Percentiles rank a stretch among this genome's conserved stretches.
These are phyloP conservation scores for Hirsutella rhossiliensis DNA, from an alignment of 2,329 filamentous ascomycete species.

Conservation along the genomic window DNA sequence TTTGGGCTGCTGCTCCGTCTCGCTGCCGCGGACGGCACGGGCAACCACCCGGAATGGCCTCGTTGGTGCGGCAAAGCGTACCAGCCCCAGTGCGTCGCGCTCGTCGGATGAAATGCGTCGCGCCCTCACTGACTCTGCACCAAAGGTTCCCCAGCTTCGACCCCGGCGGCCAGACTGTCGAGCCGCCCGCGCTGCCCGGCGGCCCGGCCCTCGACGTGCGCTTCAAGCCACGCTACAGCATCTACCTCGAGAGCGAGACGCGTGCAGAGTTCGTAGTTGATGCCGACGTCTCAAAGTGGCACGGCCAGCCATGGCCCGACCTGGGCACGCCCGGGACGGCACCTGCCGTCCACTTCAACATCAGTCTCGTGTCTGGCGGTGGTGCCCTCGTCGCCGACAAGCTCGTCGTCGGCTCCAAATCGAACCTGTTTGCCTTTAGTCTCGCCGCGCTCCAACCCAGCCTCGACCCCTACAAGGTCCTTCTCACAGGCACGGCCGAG, in stretches of 20 bases:
- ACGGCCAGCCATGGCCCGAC: conserved; percentile 23
- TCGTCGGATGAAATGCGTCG: background rate
- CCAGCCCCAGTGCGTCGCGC: conserved; percentile 21
- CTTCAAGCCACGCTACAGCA: conserved; percentile 31
- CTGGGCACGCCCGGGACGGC: conserved; percentile 8
- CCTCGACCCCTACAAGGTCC: conserved; percentile 24
- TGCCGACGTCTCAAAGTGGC: conserved; percentile 27
- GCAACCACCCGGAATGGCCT: conserved; percentile 28
- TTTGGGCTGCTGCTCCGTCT: background rate
- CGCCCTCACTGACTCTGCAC: too few species aligned
- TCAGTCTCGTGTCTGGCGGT: conserved; percentile 19
- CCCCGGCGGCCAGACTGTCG: conserved; percentile 29
- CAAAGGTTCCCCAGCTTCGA: conserved; percentile 26
- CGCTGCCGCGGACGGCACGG: conserved; percentile 14
- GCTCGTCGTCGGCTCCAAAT: conserved; percentile 21
- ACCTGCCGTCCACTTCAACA: conserved; percentile 21
- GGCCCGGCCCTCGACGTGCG: conserved; percentile 28
- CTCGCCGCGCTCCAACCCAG: conserved; percentile 22
- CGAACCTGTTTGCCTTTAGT: conserved; percentile 21
- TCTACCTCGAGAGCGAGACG: conserved; percentile 30
- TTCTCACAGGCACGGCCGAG: conserved; percentile 21
- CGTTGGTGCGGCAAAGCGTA: conserved; percentile 37
- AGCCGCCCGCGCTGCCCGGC: conserved; percentile 18
- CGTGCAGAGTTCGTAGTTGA: conserved; percentile 30
- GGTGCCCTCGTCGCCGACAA: conserved; percentile 19